Percentiles rank a stretch among this genome's conserved stretches.
phyloP scores from a whole-genome alignment of 1,139 yeast genomes.

The Yamadazyma kanchanaburiensis region DNA sequence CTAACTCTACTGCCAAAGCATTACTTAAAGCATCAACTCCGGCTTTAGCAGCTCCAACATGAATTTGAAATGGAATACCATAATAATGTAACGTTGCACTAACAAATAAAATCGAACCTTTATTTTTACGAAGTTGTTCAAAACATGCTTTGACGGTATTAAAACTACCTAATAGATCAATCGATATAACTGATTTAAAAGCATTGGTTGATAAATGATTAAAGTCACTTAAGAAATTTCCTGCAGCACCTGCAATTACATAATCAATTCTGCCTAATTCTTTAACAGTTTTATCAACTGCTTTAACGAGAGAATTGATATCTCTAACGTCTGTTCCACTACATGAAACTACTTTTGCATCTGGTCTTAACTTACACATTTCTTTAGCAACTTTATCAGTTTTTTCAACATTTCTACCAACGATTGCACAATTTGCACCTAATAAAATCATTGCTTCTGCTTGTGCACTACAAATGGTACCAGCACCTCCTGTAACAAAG shows the following conservation, averaged over 20 bases:
- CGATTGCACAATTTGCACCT: conserved; percentile 85
- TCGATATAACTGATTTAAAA: conserved; percentile 81
- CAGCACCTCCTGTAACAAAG: conserved; percentile 95
- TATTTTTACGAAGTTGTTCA: conserved; percentile 60
- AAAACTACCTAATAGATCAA: conserved; percentile 84
- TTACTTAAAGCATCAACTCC: conserved; percentile 88
- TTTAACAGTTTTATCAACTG: conserved; percentile 63
- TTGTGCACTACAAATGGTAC: conserved; percentile 89
- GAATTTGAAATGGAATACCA: conserved; percentile 88
- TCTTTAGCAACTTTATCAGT: conserved; percentile 70
- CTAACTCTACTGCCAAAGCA: conserved; percentile 85
- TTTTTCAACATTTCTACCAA: conserved; percentile 73
- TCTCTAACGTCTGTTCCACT: conserved; percentile 80
- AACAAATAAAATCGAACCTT: conserved; percentile 79
- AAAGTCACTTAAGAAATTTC: conserved; percentile 83
- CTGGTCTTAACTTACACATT: conserved; percentile 54
- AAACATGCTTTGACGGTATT: conserved; percentile 85
- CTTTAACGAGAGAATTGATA: conserved; percentile 52
- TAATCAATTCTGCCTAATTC: conserved; percentile 74
- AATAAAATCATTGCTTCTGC: conserved; percentile 78
- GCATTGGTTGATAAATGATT: conserved; percentile 81
- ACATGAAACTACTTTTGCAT: conserved; percentile 67
- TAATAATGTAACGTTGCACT: conserved; percentile 87
- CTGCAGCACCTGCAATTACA: conserved; percentile 96
- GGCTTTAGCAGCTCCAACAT: conserved; percentile 94